These are phyloP conservation scores for Apiotrichum mycotoxinovorans DNA, from an alignment of 1,284 basidiomycete genomes.

Conservation along the genomic window DNA sequence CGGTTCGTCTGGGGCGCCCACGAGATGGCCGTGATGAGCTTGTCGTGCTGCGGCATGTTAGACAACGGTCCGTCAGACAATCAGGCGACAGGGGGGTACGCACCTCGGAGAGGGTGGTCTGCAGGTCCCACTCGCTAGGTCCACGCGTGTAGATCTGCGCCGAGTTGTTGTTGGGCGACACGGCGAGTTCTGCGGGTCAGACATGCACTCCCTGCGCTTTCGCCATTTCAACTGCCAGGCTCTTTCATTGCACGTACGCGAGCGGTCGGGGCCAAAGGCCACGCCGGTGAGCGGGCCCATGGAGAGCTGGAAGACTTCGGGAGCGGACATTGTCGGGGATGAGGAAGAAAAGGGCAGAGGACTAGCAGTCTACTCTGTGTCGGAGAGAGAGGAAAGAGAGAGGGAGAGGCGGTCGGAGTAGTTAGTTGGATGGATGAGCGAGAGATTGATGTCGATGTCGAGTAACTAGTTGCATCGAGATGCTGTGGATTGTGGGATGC, in stretches of 20 bases:
- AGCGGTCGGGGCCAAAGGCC: slow-evolving; percentile 86
- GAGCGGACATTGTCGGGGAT: slow-evolving; percentile 67
- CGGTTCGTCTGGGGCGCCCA: slow-evolving; percentile 96
- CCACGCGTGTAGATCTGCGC: slow-evolving; percentile 73
- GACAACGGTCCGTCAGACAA: not conserved
- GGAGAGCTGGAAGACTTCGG: slow-evolving; percentile 73
- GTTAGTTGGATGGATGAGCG: slow-evolving; percentile 1
- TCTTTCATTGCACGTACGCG: slow-evolving; percentile 64
- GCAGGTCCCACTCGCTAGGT: slow-evolving; percentile 65
- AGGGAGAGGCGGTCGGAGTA: too few relatives aligned
- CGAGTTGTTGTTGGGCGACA: slow-evolving; percentile 86
- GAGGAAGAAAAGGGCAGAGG: slow-evolving; percentile 34
- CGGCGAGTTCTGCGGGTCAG: slow-evolving; percentile 68
- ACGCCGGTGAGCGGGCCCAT: slow-evolving; percentile 84
- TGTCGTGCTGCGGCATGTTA: slow-evolving; percentile 80
- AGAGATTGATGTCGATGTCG: not conserved
- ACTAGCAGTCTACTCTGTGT: slow-evolving; percentile 47
- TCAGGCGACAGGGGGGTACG: slow-evolving; percentile 22
- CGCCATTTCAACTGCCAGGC: too few relatives aligned
- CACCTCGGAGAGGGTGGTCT: slow-evolving; percentile 83
- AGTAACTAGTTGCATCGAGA: too few relatives aligned
- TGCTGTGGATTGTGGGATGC: too few relatives aligned
- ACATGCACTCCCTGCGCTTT: not conserved
- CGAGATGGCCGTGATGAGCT: slow-evolving; percentile 95
- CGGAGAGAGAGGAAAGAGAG: not conserved